These are phyloP conservation scores for Ascochyta koolunga DNA, from an alignment of 2,329 filamentous ascomycete species.

Conservation along the genomic window DNA sequence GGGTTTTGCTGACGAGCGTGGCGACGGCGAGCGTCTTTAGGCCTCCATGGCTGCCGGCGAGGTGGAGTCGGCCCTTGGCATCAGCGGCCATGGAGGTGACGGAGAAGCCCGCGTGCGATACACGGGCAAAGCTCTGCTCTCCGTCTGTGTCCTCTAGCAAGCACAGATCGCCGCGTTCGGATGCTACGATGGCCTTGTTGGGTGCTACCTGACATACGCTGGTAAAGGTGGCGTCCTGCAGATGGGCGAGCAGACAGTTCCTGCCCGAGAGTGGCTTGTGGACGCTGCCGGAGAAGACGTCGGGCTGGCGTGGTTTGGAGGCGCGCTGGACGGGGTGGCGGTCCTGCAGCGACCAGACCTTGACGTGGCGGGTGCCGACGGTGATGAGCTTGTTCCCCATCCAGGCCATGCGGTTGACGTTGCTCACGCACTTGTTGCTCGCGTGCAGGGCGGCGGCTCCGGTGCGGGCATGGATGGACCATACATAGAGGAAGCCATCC, in stretches of 20 bases:
- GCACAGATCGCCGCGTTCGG: slow-evolving; percentile 89
- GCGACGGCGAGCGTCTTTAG: slow-evolving; percentile 54
- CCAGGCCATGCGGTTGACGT: slow-evolving; percentile 87
- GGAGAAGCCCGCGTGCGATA: slow-evolving; percentile 70
- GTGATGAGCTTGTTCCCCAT: slow-evolving; percentile 84
- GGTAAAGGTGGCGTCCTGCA: slow-evolving; percentile 85
- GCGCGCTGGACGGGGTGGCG: slow-evolving; percentile 59
- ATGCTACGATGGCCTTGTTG: slow-evolving; percentile 78
- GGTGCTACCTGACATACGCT: slow-evolving; percentile 75
- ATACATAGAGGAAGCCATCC: slow-evolving; percentile 92
- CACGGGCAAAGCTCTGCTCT: slow-evolving; percentile 71
- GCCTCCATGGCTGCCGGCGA: slow-evolving; percentile 71
- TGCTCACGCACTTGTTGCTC: slow-evolving; percentile 92
- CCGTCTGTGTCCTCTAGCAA: slow-evolving; percentile 78
- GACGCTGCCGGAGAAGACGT: slow-evolving; percentile 45
- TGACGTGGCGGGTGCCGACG: slow-evolving; percentile 87
- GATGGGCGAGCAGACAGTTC: slow-evolving; percentile 81
- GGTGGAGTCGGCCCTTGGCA: slow-evolving; percentile 63
- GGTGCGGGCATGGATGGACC: slow-evolving; percentile 82
- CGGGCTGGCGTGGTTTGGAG: slow-evolving; percentile 42
- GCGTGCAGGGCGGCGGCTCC: slow-evolving; percentile 79
- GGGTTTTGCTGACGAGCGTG: slow-evolving; percentile 43
- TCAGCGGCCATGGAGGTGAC: slow-evolving; percentile 71
- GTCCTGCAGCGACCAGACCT: slow-evolving; percentile 88
- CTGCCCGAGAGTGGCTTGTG: slow-evolving; percentile 77